These are phyloP conservation scores for Coemansia sp. DNA, from an alignment of 192 early-diverging fungal genomes.

Conservation along the genomic window DNA sequence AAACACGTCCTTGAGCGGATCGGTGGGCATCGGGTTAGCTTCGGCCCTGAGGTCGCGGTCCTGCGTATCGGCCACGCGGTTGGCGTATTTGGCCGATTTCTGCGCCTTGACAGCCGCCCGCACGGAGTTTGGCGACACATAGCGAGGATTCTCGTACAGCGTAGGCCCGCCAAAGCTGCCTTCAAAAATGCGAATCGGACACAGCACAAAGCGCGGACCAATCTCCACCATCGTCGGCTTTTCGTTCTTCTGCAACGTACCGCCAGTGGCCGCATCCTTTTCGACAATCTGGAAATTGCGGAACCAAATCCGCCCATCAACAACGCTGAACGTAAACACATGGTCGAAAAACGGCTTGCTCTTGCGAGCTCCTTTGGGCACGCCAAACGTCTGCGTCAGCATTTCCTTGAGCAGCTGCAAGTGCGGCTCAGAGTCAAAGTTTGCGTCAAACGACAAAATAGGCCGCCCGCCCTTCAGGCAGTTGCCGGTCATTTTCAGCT, in stretches of 20 bases:
- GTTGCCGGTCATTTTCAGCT: slow-evolving; percentile 97
- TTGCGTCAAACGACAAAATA: slow-evolving; percentile 91
- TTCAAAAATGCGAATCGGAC: slow-evolving; percentile 90
- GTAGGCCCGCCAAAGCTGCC: slow-evolving; percentile 92
- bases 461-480: slow-evolving; percentile 95
- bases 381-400: slow-evolving; percentile 87
- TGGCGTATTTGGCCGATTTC: slow-evolving; percentile 39
- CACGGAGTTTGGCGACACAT: slow-evolving; percentile 68
- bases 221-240: slow-evolving; percentile 90
- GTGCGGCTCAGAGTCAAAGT: slow-evolving; percentile 86
- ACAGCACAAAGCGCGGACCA: slow-evolving; percentile 94
- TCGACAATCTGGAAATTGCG: slow-evolving; percentile 95
- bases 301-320: slow-evolving; percentile 91
- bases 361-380: slow-evolving; percentile 81
- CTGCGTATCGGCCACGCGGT: slow-evolving; percentile 17
- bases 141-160: slow-evolving; percentile 87
- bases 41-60: slow-evolving; percentile 32
- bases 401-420: slow-evolving; percentile 90
- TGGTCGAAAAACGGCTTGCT: slow-evolving; percentile 98
- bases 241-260: slow-evolving; percentile 57
- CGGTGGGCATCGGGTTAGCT: slow-evolving; percentile 42
- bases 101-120: slow-evolving; percentile 37
- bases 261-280: slow-evolving; percentile 58
- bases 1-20: slow-evolving; percentile 53
- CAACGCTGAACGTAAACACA: slow-evolving; percentile 83